Percentiles rank a stretch among this genome's conserved stretches.
phyloP scores from a whole-genome alignment of 108 stramenopile genomes.

The Nannochloropsis oceanica region DNA sequence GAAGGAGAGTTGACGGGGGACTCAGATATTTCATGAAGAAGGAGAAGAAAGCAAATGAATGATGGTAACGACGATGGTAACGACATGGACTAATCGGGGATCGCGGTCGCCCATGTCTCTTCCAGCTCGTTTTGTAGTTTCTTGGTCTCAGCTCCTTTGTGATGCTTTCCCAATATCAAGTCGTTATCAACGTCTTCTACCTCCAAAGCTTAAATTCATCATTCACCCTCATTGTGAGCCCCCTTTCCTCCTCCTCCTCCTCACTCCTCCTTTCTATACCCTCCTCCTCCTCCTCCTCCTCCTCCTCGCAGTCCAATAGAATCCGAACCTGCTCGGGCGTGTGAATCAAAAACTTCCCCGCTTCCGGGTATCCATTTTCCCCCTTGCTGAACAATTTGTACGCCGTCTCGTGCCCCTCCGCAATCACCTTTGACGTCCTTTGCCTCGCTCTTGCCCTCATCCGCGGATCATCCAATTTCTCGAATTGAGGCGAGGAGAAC shows the following conservation, averaged over 20 bases:
- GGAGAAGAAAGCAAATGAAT: too few relatives aligned
- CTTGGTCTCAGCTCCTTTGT: too few relatives aligned
- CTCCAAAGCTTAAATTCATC: too few relatives aligned
- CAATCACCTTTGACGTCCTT: not conserved
- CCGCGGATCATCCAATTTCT: constrained; percentile 1
- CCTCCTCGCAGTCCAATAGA: not conserved
- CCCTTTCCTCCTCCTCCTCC: not conserved
- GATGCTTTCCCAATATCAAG: too few relatives aligned
- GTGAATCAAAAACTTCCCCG: constrained; percentile 5
- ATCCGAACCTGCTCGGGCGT: constrained; percentile 19
- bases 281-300: not conserved
- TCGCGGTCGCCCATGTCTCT: too few relatives aligned
- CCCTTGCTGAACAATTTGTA: not conserved
- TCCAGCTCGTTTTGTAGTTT: too few relatives aligned
- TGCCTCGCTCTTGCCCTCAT: constrained; percentile 4
- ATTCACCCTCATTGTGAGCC: not conserved
- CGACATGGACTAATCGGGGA: too few relatives aligned
- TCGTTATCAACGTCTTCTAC: too few relatives aligned
- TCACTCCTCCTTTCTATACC: not conserved
- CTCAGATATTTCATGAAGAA: too few relatives aligned
- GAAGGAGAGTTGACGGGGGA: too few relatives aligned
- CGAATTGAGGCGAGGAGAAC: constrained; percentile 21
- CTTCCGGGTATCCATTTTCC: constrained; percentile 13
- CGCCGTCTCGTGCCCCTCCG: constrained; percentile 9
- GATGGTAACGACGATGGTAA: too few relatives aligned